Conservation (phyloP, 352 stramenopile species). For the Globisporangium ultimum region DNA sequence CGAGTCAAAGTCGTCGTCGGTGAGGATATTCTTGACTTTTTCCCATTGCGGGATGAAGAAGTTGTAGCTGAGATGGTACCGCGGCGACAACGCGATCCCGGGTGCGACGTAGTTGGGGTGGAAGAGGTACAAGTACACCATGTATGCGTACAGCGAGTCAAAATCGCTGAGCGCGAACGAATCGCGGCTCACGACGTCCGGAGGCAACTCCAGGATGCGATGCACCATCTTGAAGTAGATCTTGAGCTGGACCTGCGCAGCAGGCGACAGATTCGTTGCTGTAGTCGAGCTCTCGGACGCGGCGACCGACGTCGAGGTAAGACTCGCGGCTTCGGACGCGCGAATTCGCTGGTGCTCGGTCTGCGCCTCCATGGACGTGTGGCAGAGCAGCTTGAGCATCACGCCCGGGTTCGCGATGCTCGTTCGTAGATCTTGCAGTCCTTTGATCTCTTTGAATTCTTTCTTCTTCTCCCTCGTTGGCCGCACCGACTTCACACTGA, state of each 20-base stretch:
- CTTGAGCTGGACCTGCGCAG: slow-evolving; percentile 58
- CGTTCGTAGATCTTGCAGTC: slow-evolving; percentile 49
- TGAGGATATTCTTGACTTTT: slow-evolving; percentile 57
- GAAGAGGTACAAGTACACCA: slow-evolving; percentile 61
- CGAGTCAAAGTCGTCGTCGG: slow-evolving; percentile 53
- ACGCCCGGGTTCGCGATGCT: slow-evolving; percentile 53
- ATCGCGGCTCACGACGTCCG: slow-evolving; percentile 62
- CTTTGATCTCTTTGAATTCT: slow-evolving; percentile 61
- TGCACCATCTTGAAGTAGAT: slow-evolving; percentile 68
- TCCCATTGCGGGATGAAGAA: slow-evolving; percentile 63
- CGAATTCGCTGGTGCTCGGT: slow-evolving; percentile 49
- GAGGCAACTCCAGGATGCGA: slow-evolving; percentile 45
- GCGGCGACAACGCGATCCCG: slow-evolving; percentile 34
- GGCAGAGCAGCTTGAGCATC: slow-evolving; percentile 74
- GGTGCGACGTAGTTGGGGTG: slow-evolving; percentile 60
- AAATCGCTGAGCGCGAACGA: slow-evolving; percentile 75
- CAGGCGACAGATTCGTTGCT: slow-evolving; percentile 46
- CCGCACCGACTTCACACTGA: slow-evolving; percentile 17
- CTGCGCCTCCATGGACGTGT: slow-evolving; percentile 47
- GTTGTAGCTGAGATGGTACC: slow-evolving; percentile 52
- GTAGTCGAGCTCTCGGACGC: slow-evolving; percentile 49
- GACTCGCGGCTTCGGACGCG: slow-evolving; percentile 29
- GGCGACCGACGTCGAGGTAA: slow-evolving; percentile 12
- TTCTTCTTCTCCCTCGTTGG: slow-evolving; percentile 60
- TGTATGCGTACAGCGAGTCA: slow-evolving; percentile 65